Evolutionary conservation across 306 rosid genomes (phyloP), one percentile per base, ranked within the genome.

Genomic region (Hylodesmum podocarpum): DNA sequence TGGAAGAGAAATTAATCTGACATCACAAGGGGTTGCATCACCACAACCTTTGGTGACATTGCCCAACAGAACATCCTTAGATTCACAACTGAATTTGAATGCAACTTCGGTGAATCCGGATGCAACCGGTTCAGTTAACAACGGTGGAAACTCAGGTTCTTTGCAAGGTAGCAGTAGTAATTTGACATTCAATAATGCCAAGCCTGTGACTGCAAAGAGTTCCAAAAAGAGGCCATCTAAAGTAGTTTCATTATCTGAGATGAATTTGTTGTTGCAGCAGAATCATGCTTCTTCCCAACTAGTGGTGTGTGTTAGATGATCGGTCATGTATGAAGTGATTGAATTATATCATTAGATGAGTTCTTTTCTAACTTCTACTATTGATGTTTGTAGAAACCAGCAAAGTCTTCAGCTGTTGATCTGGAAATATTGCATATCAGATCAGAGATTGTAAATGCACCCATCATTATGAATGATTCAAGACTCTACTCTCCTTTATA

Each of bases 401-500:
- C 39, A 15, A 66, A 86, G 87, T 49, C 90, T 80, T 84, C 89
- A 61, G 75, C 85, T 9, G 87, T 76, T 63, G 91, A 88, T 70
- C 81, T 46, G 70, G 94, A 92, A 77, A 76, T 95, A 79, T 65
- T 64, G 59, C 70, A 75, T 44, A 90, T 81, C 34, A 84, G 83
- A 79, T 88, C 79, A 63, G 92, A 88, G 87, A 95, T 95, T 27
- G 87, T 88, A 84, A 89, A 92, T 44, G 97, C 96, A 5, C 93
- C 99, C 49, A 22, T 72, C 24, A 25, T 86, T 29, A 24, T 82
- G 66, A 75, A 88, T 29, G 94, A 88, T 80, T 76, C 89, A 19
- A 80, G 85, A 63, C 93, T 95, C 47, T 84, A 90, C 73, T 79
- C 86, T 15, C 90, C 97, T 70, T 69, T 95, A 66, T 95, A 87